Percentiles rank a stretch among this genome's conserved stretches.
These are phyloP conservation scores for Talaromyces sp. DNA, from an alignment of 2,329 filamentous ascomycete species.

Conservation along the genomic window DNA sequence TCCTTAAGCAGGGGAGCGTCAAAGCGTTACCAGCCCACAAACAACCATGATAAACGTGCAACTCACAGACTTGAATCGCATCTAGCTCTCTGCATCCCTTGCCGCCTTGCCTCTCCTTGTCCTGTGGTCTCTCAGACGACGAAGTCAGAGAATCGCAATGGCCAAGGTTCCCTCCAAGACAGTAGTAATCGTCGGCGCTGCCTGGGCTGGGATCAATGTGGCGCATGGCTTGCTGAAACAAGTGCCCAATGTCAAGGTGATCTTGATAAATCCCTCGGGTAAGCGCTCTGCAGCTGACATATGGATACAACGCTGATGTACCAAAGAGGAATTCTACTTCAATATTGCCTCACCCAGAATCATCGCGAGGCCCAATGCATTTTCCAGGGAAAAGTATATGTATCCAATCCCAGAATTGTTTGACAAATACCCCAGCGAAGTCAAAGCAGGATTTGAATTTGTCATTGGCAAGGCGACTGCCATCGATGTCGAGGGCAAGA, in stretches of 20 bases:
- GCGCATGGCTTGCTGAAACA: slow-evolving; percentile 27
- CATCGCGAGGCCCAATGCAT: slow-evolving; percentile 37
- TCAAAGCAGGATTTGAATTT: slow-evolving; percentile 39
- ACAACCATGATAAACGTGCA: neutral
- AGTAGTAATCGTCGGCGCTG: slow-evolving; percentile 28
- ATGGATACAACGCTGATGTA: neutral
- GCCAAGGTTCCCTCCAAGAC: slow-evolving; percentile 6
- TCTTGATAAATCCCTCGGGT: slow-evolving; percentile 45
- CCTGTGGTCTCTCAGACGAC: slow-evolving; percentile 7
- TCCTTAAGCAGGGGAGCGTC: neutral
- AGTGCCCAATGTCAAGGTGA: slow-evolving; percentile 37
- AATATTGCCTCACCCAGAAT: slow-evolving; percentile 46
- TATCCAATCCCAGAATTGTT: slow-evolving; percentile 44
- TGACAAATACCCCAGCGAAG: slow-evolving; percentile 36
- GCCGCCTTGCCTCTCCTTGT: slow-evolving; percentile 1
- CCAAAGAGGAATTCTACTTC: slow-evolving; percentile 45
- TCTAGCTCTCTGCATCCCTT: slow-evolving; percentile 2
- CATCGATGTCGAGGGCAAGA: slow-evolving; percentile 37
- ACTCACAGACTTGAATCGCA: neutral
- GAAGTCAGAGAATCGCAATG: slow-evolving; percentile 2
- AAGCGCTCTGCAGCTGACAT: neutral
- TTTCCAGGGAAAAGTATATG: slow-evolving; percentile 10
- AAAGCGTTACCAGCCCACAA: neutral
- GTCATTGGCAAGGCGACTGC: slow-evolving; percentile 17
- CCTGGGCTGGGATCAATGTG: slow-evolving; percentile 23